Conservation (phyloP, 257 asterid species). For the Euphrasia confusa region DNA sequence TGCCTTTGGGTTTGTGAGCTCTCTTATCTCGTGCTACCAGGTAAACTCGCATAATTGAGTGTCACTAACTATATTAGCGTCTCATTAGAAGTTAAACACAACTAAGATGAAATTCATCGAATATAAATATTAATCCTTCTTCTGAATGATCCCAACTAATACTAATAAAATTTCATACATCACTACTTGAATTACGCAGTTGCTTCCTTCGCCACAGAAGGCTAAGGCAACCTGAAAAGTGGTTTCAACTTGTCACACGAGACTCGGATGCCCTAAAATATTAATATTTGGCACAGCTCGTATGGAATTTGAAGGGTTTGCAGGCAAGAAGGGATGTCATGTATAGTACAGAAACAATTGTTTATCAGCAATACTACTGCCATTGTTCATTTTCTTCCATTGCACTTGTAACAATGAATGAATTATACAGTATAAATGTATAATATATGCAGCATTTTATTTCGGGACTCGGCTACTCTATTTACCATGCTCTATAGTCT, state of each 20-base stretch:
- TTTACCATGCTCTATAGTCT: neutral
- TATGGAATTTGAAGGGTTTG: constrained; percentile 13
- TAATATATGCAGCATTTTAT: constrained; percentile 21
- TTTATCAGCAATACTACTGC: constrained; percentile 9
- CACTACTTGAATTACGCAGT: constrained; percentile 32
- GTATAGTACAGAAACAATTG: neutral
- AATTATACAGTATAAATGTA: neutral
- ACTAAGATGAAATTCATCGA: neutral
- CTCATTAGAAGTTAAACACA: neutral
- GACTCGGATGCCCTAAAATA: constrained; percentile 16
- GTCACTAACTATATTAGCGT: neutral
- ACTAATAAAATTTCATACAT: neutral
- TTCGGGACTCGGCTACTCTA: constrained; percentile 8
- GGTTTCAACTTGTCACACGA: constrained; percentile 22
- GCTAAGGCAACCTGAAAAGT: constrained; percentile 56
- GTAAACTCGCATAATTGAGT: constrained; percentile 29
- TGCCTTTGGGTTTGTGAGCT: constrained; percentile 75
- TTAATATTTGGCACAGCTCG: constrained; percentile 13
- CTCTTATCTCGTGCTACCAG: constrained; percentile 98
- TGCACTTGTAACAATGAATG: constrained; percentile 5
- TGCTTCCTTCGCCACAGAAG: constrained; percentile 68
- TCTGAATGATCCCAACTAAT: neutral
- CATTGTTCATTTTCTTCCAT: constrained; percentile 14
- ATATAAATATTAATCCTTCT: neutral
- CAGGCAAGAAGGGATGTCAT: constrained; percentile 4